These are phyloP conservation scores for Ilex asprella DNA, from an alignment of 257 asterid species.

Conservation along the genomic window DNA sequence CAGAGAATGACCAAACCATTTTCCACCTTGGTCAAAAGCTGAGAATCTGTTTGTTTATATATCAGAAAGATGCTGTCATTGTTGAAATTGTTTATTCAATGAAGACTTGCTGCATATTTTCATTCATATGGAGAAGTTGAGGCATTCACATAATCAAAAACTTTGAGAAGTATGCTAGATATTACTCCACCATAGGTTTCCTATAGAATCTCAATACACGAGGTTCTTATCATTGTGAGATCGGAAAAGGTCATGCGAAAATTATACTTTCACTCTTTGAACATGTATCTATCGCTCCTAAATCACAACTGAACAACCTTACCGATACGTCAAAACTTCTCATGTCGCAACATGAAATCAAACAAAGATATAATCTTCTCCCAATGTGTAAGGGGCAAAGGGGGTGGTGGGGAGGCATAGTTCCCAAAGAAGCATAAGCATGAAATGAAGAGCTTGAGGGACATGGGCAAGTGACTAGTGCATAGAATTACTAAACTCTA, in stretches of 20 bases:
- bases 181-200: no score
- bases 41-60: not conserved
- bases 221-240: no score
- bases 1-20: not conserved
- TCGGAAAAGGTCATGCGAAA: no score
- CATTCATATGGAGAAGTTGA: no score
- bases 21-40: not conserved
- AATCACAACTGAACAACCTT: not conserved
- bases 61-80: no score
- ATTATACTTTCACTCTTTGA: not conserved
- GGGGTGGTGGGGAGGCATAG: constrained; percentile 9
- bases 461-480: constrained; percentile 39
- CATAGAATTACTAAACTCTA: constrained; percentile 33
- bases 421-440: constrained; percentile 22
- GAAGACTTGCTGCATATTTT: no score
- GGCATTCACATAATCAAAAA: no score
- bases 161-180: no score
- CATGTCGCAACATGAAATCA: constrained; percentile 1
- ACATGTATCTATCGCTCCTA: not conserved
- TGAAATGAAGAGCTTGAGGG: constrained; percentile 35
- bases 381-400: not conserved
- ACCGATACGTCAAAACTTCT: not conserved
- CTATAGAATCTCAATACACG: no score
- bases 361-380: not conserved
- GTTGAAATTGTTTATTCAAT: no score